phyloP scores from a whole-genome alignment of 73 alveolate species.

The Uronychia binucleata region DNA sequence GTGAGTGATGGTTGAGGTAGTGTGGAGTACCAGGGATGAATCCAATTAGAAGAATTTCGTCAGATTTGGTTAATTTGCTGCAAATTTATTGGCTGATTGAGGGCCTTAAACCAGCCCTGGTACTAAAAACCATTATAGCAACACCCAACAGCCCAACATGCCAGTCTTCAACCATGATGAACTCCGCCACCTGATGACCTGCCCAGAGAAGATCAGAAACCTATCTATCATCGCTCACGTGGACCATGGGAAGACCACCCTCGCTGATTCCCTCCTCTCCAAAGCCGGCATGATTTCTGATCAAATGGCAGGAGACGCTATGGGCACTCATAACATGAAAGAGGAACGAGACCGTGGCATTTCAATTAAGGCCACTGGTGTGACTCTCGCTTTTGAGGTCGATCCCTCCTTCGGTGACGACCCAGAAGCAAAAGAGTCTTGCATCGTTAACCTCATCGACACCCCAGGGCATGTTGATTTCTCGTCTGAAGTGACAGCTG shows the following conservation, averaged over 20 bases:
- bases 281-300: conserved; percentile 77
- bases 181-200: conserved; percentile 75
- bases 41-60: no score
- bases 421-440: conserved; percentile 43
- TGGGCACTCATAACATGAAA: conserved; percentile 70
- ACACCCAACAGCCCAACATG: no score
- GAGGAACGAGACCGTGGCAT: conserved; percentile 92
- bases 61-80: no score
- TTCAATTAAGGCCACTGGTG: conserved; percentile 89
- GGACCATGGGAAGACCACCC: conserved; percentile 95
- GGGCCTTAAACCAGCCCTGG: no score
- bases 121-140: no score
- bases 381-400: conserved; percentile 55
- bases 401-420: conserved; percentile 28
- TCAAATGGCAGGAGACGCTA: conserved; percentile 69
- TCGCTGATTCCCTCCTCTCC: conserved; percentile 82
- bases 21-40: no score
- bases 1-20: no score
- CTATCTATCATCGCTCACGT: conserved; percentile 93
- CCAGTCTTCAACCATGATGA: conserved; percentile 69
- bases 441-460: conserved; percentile 88
- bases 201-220: conserved; percentile 81
- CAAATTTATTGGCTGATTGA: no score
- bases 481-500: conserved; percentile 95
- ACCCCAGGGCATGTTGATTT: conserved; percentile 98